phyloP scores from a whole-genome alignment of 2,329 filamentous ascomycete genomes.

The Cytospora piceicola region DNA sequence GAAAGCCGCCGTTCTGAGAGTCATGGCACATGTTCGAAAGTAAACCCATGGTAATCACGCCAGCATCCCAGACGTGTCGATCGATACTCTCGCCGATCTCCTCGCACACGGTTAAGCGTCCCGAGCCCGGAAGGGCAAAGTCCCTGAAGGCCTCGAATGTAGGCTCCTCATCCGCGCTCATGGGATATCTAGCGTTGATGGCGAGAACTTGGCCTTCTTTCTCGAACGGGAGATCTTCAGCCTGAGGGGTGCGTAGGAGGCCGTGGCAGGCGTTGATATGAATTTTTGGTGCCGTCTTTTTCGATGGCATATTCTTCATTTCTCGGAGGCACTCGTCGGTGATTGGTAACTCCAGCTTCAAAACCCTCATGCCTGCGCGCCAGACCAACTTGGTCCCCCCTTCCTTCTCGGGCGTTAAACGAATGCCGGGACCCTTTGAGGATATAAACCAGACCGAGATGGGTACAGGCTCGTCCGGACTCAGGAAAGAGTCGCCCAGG shows the following conservation, averaged over 20 bases:
- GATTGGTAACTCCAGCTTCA: slow-evolving; percentile 42
- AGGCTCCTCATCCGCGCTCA: slow-evolving; percentile 11
- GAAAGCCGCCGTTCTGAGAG: neutral
- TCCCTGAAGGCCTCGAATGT: slow-evolving; percentile 39
- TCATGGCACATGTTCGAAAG: slow-evolving; percentile 22
- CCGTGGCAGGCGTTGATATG: slow-evolving; percentile 34
- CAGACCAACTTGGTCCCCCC: slow-evolving; percentile 34
- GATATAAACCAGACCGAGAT: slow-evolving; percentile 39
- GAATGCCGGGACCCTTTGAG: slow-evolving; percentile 6
- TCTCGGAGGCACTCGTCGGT: slow-evolving; percentile 27
- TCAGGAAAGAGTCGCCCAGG: slow-evolving; percentile 59
- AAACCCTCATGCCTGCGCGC: slow-evolving; percentile 41
- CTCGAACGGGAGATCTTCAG: slow-evolving; percentile 35
- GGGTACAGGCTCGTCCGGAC: slow-evolving; percentile 48
- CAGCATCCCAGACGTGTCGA: slow-evolving; percentile 63
- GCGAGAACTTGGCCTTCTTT: slow-evolving; percentile 48
- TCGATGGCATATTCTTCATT: neutral
- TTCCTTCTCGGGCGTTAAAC: neutral
- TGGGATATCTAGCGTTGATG: slow-evolving; percentile 44
- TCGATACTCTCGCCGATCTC: slow-evolving; percentile 64
- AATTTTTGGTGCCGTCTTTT: slow-evolving; percentile 31
- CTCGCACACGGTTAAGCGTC: slow-evolving; percentile 47
- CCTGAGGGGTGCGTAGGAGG: slow-evolving; percentile 24
- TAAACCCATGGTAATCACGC: slow-evolving; percentile 50
- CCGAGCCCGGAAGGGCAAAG: slow-evolving; percentile 42